Base-by-base conservation (phyloP, 495 filamentous ascomycete genomes). In the Penicillium crystallinum region DNA sequence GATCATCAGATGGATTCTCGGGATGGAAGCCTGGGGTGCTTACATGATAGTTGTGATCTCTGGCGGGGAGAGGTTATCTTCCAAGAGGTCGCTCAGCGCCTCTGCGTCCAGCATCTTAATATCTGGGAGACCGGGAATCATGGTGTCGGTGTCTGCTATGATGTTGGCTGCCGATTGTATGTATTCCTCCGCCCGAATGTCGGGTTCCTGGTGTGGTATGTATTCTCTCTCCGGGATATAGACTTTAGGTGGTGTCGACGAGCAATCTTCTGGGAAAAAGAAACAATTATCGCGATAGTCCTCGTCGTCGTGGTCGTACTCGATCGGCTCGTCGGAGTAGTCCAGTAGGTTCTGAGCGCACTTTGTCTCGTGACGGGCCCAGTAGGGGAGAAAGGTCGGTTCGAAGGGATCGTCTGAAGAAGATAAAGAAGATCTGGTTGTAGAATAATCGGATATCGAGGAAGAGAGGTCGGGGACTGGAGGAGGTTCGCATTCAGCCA, bases 41-140 rank as follows among this genome's bases (percentile, higher is more conserved):
- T 66, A 75, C 73, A 77, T 49, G 35, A 77, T 77, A 10, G 72
- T 72, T 10, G 72, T 77, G 45, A 77, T 77, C 57, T 77, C 72
- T 23, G 73, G 73, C 3, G 72, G 73, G 8, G 69, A 73, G 12
- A 75, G 67, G 48, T 77, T 77, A 49, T 77, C 73, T 55, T 77
- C 72, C 10, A 77, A 56, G 18, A 77, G 61, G 49, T 75, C 73
- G 35, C 72, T 64, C 27, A 77, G 64, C 45, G 72, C 73, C 64
- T 75, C 73, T 21, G 72, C 67, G 59, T 77, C 72, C 11, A 77
- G 56, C 73, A 77, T 77, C 40, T 73, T 74, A 39, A 77, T 75
- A 58, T 77, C 72, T 17, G 73, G 73, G 27, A 77, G 69, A 25
- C 69, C 71, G 49, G 73, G 73, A 49, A 74, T 74, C 73, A 77